These are phyloP conservation scores for Escallonia rubra DNA, from an alignment of 129 eudicot species.

Conservation along the genomic window DNA sequence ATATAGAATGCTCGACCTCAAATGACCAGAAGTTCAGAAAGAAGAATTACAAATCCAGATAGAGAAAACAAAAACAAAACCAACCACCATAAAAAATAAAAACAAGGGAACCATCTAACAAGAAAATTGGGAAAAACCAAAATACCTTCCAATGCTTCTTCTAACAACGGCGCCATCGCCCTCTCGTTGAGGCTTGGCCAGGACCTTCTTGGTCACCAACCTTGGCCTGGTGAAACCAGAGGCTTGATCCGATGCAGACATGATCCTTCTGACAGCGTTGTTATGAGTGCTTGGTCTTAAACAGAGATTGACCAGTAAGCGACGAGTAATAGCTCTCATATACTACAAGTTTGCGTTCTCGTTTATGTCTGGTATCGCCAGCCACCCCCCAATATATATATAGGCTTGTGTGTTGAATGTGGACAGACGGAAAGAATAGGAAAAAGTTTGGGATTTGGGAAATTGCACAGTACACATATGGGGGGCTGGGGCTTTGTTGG, in stretches of 20 bases:
- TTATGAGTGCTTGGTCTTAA: neutral
- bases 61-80: neutral
- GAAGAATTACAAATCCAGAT: neutral
- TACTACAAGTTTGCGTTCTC: neutral
- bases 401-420: neutral
- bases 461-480: neutral
- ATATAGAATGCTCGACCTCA: neutral
- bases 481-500: neutral
- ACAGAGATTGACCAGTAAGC: conserved; percentile 1
- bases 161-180: conserved; percentile 90
- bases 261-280: conserved; percentile 11
- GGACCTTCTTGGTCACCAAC: conserved; percentile 61
- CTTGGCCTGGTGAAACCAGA: conserved; percentile 51
- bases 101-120: neutral
- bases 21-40: neutral
- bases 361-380: neutral
- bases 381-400: neutral
- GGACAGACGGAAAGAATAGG: neutral
- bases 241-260: conserved; percentile 33
- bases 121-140: neutral
- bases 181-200: conserved; percentile 69
- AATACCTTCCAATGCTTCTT: conserved; percentile 93
- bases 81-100: neutral
- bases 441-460: neutral
- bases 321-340: conserved; percentile 11